Conservation (phyloP, 495 filamentous ascomycete genomes). For the Penicillium roqueforti region DNA sequence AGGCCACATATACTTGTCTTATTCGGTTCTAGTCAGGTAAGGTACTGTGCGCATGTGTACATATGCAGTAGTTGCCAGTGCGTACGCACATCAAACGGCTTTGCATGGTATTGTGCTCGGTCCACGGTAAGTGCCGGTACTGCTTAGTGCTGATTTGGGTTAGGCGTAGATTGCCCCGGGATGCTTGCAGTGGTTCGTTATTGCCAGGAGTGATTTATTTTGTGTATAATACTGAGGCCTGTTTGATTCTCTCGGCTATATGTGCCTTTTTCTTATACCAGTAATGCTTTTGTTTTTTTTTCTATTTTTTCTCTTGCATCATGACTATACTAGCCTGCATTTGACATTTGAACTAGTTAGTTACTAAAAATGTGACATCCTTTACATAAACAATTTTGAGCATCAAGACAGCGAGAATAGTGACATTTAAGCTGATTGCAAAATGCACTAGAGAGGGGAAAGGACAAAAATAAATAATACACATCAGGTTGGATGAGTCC, state of each 20-base stretch:
- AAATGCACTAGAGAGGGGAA: not conserved
- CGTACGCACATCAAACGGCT: not conserved
- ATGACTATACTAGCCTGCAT: not conserved
- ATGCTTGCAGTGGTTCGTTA: not conserved
- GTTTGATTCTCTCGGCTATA: not conserved
- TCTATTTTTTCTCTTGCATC: not conserved
- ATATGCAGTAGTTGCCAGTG: not conserved
- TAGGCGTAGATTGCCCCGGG: not conserved
- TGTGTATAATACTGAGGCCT: not conserved
- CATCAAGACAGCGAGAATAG: not conserved
- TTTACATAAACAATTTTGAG: not conserved
- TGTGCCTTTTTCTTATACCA: not conserved
- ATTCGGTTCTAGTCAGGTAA: conserved; percentile 7
- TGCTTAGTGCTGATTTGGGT: not conserved
- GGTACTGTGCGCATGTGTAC: not conserved
- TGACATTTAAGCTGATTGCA: not conserved
- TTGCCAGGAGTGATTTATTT: not conserved
- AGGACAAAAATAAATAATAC: not conserved
- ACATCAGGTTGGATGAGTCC: conserved; percentile 9
- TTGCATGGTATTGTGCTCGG: not conserved
- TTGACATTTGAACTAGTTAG: too few species aligned
- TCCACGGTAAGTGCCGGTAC: not conserved
- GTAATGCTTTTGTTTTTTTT: not conserved
- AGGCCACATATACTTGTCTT: not conserved
- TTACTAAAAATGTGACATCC: not conserved